Evolutionary conservation across 805 yeast genomes (phyloP), one percentile per base, ranked within the genome.

Genomic region (Yamadazyma scolyti): DNA sequence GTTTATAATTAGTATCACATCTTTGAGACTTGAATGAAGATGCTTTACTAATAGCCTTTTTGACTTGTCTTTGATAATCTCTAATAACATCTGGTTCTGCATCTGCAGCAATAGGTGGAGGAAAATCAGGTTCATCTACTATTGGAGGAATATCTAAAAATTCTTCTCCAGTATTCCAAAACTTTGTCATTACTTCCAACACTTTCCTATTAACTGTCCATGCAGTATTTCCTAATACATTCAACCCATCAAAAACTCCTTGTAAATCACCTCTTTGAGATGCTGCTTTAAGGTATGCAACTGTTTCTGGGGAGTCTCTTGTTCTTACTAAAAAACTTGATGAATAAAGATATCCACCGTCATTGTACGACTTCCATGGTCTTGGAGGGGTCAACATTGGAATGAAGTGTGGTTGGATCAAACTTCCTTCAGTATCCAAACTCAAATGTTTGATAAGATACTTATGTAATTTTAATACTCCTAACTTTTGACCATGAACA

Each of bases 311-410:
- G 1, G 94, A 77, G 46, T 84, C 89, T 47, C 75, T 83, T 10
- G 86, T 74, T 52, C 97, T 73, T 45, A 93, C 75, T 23, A 93
- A 61, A 4, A 70, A 58, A 11, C 77, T 69, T 39, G 73, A 77
- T 9, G 82, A 68, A 48, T 77, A 79, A 36, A 74, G 65, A 48
- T 86, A 89, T 0, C 97, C 98, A 44, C 98, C 98, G 34, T 74
- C 73, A 48, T 80, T 78, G 73, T 80, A 79, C 8, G 77, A 61
- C 1, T 77, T 71, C 98, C 98, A 93, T 4, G 87, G 86, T 33
- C 78, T 66, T n/a, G 98, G 98, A 40, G 77, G 75, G 6, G 84
- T 82, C 28, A 93, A 66, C 98, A 93, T 93, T 6, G 98, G 98
- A 31, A 93, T 66, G 39, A 75, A 69, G 54, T 90, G 97, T 0